Conservation (phyloP, 2,329 filamentous ascomycete species). For the Capronia coronata region DNA sequence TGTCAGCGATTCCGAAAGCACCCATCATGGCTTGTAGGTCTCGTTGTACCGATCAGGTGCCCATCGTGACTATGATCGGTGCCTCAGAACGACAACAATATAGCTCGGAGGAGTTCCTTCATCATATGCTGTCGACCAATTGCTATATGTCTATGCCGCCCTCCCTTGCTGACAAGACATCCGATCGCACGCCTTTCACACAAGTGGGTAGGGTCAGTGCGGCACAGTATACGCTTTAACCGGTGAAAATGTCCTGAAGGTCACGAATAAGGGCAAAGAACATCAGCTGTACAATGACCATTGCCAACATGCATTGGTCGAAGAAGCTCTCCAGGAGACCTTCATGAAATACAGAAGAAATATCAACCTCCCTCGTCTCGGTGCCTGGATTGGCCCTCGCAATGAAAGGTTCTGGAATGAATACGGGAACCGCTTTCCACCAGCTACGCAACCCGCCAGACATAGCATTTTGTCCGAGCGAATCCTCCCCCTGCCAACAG, state of each 20-base stretch:
- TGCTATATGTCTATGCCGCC: background rate
- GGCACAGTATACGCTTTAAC: conserved; percentile 2
- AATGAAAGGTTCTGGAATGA: conserved; percentile 6
- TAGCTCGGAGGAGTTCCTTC: background rate
- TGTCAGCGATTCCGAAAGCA: no score
- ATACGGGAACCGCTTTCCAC: background rate
- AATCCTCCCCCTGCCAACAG: background rate
- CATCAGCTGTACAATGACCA: conserved; percentile 9
- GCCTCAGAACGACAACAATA: background rate
- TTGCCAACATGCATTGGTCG: background rate
- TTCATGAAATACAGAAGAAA: background rate
- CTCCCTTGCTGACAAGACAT: background rate
- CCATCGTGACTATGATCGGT: background rate
- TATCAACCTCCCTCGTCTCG: background rate
- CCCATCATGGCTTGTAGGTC: background rate
- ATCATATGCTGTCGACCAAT: background rate
- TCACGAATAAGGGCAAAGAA: background rate
- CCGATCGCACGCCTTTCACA: background rate
- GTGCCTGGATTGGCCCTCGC: background rate
- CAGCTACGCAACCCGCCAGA: background rate
- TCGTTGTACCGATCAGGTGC: background rate
- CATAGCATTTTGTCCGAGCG: background rate
- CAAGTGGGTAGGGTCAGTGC: conserved; percentile 7
- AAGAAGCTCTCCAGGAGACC: conserved; percentile 1
- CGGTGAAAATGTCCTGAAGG: conserved; percentile 2